Base-by-base conservation (phyloP, 257 asterid genomes). In the Ophiorrhiza pumila region DNA sequence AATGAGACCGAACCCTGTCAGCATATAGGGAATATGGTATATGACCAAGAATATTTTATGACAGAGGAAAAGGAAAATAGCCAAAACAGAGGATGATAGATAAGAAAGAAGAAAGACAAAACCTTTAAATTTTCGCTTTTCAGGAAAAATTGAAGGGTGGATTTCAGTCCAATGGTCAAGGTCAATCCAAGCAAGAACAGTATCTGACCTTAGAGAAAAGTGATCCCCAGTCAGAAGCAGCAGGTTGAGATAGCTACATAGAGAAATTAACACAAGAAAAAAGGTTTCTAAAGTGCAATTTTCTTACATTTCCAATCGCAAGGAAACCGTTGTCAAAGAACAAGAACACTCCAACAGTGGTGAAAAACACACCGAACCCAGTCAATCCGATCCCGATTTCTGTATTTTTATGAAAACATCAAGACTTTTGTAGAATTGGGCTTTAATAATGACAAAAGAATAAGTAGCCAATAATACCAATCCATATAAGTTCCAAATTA, bases 1-100 rank as follows among this genome's bases (percentile, higher is more conserved):
- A 87, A 85, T 60, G 95, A 86, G 53, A 87, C n/a, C 0, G 93
- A 86, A 32, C 93, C 96, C 93, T 89, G 75, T 70, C 50, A 37
- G 39, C 47, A 56, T 52, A 52, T 20, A 50, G 23, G 37, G 42
- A 29, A 29, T 55, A 13, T n/a, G 37, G 20, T n/a, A 32, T 35
- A 11, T 65, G 78, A 73, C 50, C 65, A 66, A 57, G 27, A n/a
- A 65, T 14, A 27, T n/a, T n/a, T 23, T n/a, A 71, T 59, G 12
- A 34, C 55, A 65, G 9, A 35, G 11, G 39, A 49, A 18, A 25
- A 5, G 27, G 29, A 34, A 22, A 45, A 73, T 25, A 17, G 39
- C 59, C 49, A 49, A 57, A 65, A 69, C 17, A 27, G 67, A 50
- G 50, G 42, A 23, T 29, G 31, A 67, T 32, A 17, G 1, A 42